Conservation (phyloP, 108 stramenopile species). For the Schizochytrium sp. region DNA sequence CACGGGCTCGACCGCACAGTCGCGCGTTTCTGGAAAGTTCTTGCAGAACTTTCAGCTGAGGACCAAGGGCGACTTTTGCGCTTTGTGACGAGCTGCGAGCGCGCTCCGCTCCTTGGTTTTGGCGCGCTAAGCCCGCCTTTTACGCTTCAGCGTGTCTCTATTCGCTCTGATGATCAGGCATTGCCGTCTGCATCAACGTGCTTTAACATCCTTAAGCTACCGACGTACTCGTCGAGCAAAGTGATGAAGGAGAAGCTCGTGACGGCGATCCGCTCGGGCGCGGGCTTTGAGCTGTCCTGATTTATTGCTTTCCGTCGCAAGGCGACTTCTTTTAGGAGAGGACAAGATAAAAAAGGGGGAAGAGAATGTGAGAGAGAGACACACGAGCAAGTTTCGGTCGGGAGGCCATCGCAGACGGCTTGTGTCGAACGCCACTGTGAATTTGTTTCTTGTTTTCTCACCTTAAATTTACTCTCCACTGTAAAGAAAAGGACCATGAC, state of each 20-base stretch:
- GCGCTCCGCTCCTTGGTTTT: slow-evolving; percentile 94
- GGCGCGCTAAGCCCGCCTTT: slow-evolving; percentile 84
- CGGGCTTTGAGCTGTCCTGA: slow-evolving; percentile 80
- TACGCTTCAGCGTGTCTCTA: slow-evolving; percentile 83
- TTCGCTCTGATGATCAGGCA: slow-evolving; percentile 70
- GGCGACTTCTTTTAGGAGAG: no score
- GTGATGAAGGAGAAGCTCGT: slow-evolving; percentile 69
- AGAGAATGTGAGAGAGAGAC: no score
- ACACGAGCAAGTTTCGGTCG: no score
- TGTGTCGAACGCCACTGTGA: no score
- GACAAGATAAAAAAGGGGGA: no score
- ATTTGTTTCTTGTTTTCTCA: no score
- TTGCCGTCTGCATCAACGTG: slow-evolving; percentile 91
- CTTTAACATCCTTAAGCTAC: slow-evolving; percentile 95
- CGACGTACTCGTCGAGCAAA: slow-evolving; percentile 87
- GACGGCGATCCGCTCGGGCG: slow-evolving; percentile 68
- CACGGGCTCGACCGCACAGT: slow-evolving; percentile 66
- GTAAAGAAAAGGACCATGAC: no score
- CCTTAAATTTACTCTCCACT: no score
- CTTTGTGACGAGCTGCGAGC: slow-evolving; percentile 91
- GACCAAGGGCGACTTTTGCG: slow-evolving; percentile 78
- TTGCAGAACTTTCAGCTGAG: slow-evolving; percentile 57
- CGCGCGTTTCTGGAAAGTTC: slow-evolving; percentile 77
- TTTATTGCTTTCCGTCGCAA: no score
- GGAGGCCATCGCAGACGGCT: no score